phyloP scores from a whole-genome alignment of 2,329 filamentous ascomycete genomes.

The Ciborinia camelliae region DNA sequence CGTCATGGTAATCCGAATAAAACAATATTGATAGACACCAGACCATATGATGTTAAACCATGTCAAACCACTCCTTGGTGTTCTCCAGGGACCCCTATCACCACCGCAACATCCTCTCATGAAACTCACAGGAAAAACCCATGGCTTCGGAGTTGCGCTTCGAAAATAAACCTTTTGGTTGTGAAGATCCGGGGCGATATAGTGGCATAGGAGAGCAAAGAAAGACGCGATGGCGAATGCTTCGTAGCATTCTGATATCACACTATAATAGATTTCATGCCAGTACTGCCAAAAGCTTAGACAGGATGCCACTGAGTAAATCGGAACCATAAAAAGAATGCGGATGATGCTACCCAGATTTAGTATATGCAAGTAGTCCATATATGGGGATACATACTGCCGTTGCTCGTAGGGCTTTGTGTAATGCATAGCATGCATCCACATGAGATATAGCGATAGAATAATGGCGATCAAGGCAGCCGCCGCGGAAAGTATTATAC shows the following conservation, averaged over 20 bases:
- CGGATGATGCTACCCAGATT: slow-evolving; percentile 65
- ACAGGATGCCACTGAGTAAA: slow-evolving; percentile 73
- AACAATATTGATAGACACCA: slow-evolving; percentile 81
- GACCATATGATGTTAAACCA: slow-evolving; percentile 90
- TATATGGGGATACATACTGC: slow-evolving; percentile 43
- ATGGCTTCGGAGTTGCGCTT: slow-evolving; percentile 62
- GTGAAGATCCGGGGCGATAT: slow-evolving; percentile 73
- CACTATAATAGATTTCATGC: slow-evolving; percentile 76
- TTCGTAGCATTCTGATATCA: slow-evolving; percentile 82
- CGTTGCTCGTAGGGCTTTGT: slow-evolving; percentile 58
- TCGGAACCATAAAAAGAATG: slow-evolving; percentile 82
- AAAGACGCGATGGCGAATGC: slow-evolving; percentile 85
- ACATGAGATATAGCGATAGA: slow-evolving; percentile 55
- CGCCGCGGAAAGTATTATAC: slow-evolving; percentile 49
- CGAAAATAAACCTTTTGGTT: slow-evolving; percentile 81
- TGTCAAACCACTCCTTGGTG: slow-evolving; percentile 75
- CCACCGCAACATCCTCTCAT: slow-evolving; percentile 68
- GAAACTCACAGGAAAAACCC: slow-evolving; percentile 71
- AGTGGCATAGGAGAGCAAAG: slow-evolving; percentile 78
- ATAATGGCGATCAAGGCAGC: slow-evolving; percentile 50
- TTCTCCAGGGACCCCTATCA: slow-evolving; percentile 64
- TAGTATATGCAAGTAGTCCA: slow-evolving; percentile 12
- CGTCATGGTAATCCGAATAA: slow-evolving; percentile 76
- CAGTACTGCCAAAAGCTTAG: slow-evolving; percentile 71
- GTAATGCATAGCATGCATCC: slow-evolving; percentile 58